Base-by-base conservation (phyloP, 164 flowering plant species). In the Sedum album region DNA sequence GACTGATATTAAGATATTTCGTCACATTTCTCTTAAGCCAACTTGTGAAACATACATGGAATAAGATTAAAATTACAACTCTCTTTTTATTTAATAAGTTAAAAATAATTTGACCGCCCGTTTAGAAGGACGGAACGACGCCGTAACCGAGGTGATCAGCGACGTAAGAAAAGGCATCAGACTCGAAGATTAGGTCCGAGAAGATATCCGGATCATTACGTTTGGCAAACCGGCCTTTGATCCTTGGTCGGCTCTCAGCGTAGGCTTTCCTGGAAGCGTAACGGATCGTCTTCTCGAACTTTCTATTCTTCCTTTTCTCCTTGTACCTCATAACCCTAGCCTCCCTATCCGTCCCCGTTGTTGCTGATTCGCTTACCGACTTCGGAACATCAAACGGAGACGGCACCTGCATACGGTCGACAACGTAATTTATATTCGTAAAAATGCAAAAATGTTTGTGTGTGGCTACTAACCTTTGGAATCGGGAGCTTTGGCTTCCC, bases 251-350 rank as follows among this genome's bases (percentile, higher is more conserved):
- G 9, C 87, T 88, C 71, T 90, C 98, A 51, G 98, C 96, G 69
- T 90, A 93, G 0, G 98, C 95, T 78, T 93, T 93, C 69, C 98
- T 86, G 21, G 98, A 89, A 14, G 97, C 97, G 73, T 93, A 93
- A 76, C 98, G 80, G 26, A 93, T 86, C 60, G 92, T 93, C 83
- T 93, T 93, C 82, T 90, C 96, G 60, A 93, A 93, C 71, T 89
- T 93, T 48, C 98, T 81, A 5, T 75, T 83, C 78, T 90, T 90
- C 79, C 83, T 86, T 75, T 93, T 93, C 81, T 90, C 95, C 71
- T 86, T 84, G 77, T 93, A 90, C 71, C 98, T 78, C 13, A 90
- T 80, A 55, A 93, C 96, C 68, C 92, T 79, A 31, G 93, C 96
- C 72, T 88, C 92, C 72, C 96, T 79, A 71, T 90, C 96, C 82